Evolutionary conservation across 1,284 basidiomycete genomes (phyloP).

Genomic region (Ganoderma meredithae): DNA sequence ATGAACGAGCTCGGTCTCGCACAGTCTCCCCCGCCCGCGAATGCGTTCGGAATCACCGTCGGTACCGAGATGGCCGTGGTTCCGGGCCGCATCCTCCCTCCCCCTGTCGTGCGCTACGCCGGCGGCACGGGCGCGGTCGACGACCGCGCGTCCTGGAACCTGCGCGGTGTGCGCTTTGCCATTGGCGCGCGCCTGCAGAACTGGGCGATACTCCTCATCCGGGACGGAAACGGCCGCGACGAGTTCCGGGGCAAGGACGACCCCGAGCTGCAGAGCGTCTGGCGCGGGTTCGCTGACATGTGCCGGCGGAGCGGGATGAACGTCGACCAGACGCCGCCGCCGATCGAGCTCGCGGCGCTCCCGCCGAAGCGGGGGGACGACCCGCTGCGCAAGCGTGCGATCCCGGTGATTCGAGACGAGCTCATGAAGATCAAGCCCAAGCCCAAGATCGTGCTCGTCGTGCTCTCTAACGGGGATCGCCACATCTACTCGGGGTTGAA

Average conservation of each 20-base stretch:
- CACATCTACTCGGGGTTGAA: conserved; percentile 77
- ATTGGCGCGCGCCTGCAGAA: conserved; percentile 57
- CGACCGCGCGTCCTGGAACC: conserved; percentile 75
- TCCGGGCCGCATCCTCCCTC: conserved; percentile 70
- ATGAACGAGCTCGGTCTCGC: conserved; percentile 68
- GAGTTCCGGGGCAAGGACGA: conserved; percentile 57
- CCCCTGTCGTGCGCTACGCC: conserved; percentile 66
- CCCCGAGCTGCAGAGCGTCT: conserved; percentile 52
- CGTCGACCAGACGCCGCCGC: conserved; percentile 45
- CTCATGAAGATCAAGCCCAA: conserved; percentile 41
- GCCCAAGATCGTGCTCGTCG: conserved; percentile 49
- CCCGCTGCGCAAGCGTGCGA: conserved; percentile 55
- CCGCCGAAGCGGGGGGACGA: conserved; percentile 55
- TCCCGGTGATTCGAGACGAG: conserved; percentile 44
- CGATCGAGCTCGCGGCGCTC: conserved; percentile 47
- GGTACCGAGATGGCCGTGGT: conserved; percentile 74
- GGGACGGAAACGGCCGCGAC: conserved; percentile 56
- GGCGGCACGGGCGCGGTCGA: conserved; percentile 55
- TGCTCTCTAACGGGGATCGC: conserved; percentile 73
- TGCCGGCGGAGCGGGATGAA: conserved; percentile 69
- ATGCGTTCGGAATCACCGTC: conserved; percentile 67
- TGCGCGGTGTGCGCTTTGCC: conserved; percentile 67
- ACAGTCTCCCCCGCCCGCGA: conserved; percentile 49
- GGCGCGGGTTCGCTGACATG: conserved; percentile 60
- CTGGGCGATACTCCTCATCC: conserved; percentile 72